These are phyloP conservation scores for Bryoerythrophyllum caledonicum DNA, from an alignment of 225 moss, liverwort and hornwort species.

Conservation along the genomic window DNA sequence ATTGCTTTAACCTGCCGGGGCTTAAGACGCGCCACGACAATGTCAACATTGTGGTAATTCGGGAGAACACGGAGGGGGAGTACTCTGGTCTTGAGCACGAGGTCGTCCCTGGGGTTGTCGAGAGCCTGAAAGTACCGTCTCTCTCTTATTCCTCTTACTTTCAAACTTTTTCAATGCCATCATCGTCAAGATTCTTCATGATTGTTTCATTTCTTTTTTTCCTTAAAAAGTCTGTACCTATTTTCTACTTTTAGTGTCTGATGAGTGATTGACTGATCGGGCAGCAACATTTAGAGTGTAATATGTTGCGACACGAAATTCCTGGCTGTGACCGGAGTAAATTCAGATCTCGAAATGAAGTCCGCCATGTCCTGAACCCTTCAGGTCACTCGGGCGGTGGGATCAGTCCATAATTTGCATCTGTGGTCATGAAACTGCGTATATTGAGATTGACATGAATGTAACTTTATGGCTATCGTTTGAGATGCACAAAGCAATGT, in stretches of 20 bases:
- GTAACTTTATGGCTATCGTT: not conserved
- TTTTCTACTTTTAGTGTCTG: not conserved
- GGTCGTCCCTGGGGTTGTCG: conserved; percentile 96
- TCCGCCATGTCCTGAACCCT: not conserved
- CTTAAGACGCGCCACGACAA: conserved; percentile 92
- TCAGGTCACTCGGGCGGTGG: not conserved
- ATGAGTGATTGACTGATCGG: not conserved
- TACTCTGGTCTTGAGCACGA: conserved; percentile 99
- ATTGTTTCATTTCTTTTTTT: not conserved
- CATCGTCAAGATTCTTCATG: not conserved
- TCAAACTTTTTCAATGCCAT: not conserved
- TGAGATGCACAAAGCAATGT: not conserved
- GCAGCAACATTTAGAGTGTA: not conserved
- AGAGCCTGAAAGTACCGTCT: conserved; percentile 92
- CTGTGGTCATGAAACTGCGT: not conserved
- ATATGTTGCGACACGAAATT: not conserved
- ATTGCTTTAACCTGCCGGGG: conserved; percentile 96
- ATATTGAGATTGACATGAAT: not conserved
- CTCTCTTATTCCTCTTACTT: conserved; percentile 26
- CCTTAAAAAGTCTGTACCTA: not conserved
- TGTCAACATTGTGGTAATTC: conserved; percentile 98
- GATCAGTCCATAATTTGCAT: conserved; percentile 11
- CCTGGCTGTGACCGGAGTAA: not conserved
- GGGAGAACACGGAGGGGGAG: conserved; percentile 99
- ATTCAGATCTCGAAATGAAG: not conserved